Base-by-base conservation (phyloP, 2,329 filamentous ascomycete species). In the Alternaria ventricosa region DNA sequence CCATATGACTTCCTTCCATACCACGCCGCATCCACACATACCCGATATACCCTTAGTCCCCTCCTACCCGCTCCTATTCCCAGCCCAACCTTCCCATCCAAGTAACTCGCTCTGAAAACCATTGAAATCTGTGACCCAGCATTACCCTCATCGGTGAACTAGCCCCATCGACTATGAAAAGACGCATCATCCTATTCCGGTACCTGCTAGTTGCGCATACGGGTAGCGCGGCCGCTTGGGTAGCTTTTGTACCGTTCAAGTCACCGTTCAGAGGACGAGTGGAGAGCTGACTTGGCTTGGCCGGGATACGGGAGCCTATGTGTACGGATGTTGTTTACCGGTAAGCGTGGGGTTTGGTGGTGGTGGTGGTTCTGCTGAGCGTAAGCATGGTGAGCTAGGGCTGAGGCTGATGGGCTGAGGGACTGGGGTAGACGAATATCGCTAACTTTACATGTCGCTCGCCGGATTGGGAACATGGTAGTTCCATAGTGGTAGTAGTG, bases 121-220 rank as follows among this genome's bases (percentile, higher is more conserved):
- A 28, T 65, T 12, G 57, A 65, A 54, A 4, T 44, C 63, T 53
- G 62, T 55, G 46, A 36, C 47, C 27, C 51, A 62, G 59, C 55
- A 67, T 61, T 60, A 30, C 22, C 59, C 55, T 58, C 43, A 64
- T 65, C 58, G 43, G 65, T 64, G 49, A 57, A 30, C 18, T 28
- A 50, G 8, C n/a, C 43, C 30, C 23, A 45, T 36, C 22, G 33
- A 33, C 46, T 22, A 33, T 43, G 9, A 15, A 44, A 51, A 50
- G 9, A 10, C 5, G 28, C 30, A 30, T 51, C 44, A 18, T 30
- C 23, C 45, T 23, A 23, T 46, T 30, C 9, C 12, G 54, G 18
- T 18, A 46, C n/a, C 13, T 46, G 43, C 54, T 56, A 56, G 43
- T 43, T 47, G 25, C 8, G 25, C 15, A 41, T 3, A 36, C 30